These are phyloP conservation scores for Metschnikowia henanensis DNA, from an alignment of 805 yeast species.

Conservation along the genomic window DNA sequence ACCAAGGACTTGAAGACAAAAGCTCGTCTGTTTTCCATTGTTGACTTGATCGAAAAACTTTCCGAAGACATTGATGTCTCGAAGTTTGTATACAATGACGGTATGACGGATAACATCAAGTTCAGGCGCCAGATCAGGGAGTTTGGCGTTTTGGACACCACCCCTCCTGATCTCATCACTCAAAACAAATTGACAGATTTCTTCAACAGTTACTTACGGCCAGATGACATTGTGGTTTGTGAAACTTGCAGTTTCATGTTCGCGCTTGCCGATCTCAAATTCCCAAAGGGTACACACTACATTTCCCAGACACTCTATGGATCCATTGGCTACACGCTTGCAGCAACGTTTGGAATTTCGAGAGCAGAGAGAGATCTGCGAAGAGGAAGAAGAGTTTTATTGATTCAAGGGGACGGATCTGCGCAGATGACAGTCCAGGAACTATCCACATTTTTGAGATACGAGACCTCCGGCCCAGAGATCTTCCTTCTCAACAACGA, in stretches of 20 bases:
- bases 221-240: slow-evolving; percentile 68
- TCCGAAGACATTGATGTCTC: slow-evolving; percentile 19
- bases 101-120: too few species aligned
- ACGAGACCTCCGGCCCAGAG: slow-evolving; percentile 56
- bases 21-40: slow-evolving; percentile 26
- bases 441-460: slow-evolving; percentile 59
- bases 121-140: too few species aligned
- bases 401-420: slow-evolving; percentile 89
- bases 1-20: slow-evolving; percentile 23
- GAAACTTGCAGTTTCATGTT: slow-evolving; percentile 87
- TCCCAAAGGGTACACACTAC: slow-evolving; percentile 53
- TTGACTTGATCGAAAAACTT: slow-evolving; percentile 35
- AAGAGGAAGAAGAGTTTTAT: slow-evolving; percentile 53
- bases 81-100: slow-evolving; percentile 1
- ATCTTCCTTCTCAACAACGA: slow-evolving; percentile 76
- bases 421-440: slow-evolving; percentile 95
- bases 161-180: slow-evolving; percentile 14
- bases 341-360: slow-evolving; percentile 81
- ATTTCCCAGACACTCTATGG: slow-evolving; percentile 77
- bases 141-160: too few species aligned
- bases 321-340: slow-evolving; percentile 87
- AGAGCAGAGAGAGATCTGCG: slow-evolving; percentile 63
- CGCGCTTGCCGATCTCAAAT: slow-evolving; percentile 63
- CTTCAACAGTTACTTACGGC: slow-evolving; percentile 41
- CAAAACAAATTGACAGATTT: slow-evolving; percentile 36